Evolutionary conservation across 2,329 filamentous ascomycete genomes (phyloP).

Genomic region (Neofusicoccum umdonicola): DNA sequence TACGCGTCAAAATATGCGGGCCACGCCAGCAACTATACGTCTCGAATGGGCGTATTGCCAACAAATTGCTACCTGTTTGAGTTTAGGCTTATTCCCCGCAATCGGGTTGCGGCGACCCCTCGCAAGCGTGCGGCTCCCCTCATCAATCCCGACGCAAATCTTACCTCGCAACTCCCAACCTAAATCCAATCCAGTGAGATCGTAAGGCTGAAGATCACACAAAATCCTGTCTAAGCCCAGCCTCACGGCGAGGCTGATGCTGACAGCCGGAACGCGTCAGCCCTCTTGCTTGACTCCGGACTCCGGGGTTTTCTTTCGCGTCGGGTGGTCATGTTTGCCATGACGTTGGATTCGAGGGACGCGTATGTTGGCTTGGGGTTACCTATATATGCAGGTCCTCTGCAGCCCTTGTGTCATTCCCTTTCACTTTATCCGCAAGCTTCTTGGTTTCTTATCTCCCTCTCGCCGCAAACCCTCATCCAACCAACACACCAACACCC

Average conservation of each 20-base stretch:
- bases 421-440: not conserved
- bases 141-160: constrained; percentile 11
- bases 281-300: not conserved
- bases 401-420: not conserved
- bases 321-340: not conserved
- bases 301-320: not conserved
- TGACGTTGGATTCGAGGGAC: constrained; percentile 5
- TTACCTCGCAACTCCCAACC: not conserved
- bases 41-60: not conserved
- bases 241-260: constrained; percentile 12
- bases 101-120: not conserved
- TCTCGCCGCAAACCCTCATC: constrained; percentile 17
- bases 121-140: constrained; percentile 9
- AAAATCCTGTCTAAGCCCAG: not conserved
- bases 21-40: not conserved
- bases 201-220: constrained; percentile 15
- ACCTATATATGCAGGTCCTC: constrained; percentile 11
- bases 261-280: constrained; percentile 16
- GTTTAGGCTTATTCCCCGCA: not conserved
- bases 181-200: constrained; percentile 8
- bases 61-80: not conserved
- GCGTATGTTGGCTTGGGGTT: constrained; percentile 8
- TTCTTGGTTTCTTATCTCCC: not conserved
- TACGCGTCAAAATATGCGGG: constrained; percentile 6
- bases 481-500: constrained; percentile 26